Evolutionary conservation across 2,329 filamentous ascomycete species (phyloP), one percentile per base, ranked within the genome.

Genomic region (Penicillium sp.): DNA sequence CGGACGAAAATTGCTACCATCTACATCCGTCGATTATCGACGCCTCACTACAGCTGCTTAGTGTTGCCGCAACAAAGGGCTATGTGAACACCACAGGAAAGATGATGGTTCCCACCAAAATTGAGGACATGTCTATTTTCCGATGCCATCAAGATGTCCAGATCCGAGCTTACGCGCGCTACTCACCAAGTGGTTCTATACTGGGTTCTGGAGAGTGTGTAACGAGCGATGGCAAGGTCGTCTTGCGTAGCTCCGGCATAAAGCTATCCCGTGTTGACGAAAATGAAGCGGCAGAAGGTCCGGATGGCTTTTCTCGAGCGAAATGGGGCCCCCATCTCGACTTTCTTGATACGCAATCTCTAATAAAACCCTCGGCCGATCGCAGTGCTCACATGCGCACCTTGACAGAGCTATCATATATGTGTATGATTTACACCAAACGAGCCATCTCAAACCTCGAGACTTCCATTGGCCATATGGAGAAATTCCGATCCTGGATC

Each of bases 11-110:
- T 1, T 17, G 24, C 8, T 65, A 66, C 37, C 26, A 55, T 4
- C 34, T 66, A 1, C 64, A 66, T 30, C 64, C 64, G 1, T 61
- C 54, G 9, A 18, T 58, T 2, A 56, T 65, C 10, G 61, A 62
- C 27, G 51, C 58, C 9, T 55, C 53, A 10, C 27, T 66, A 7
- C 64, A 66, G 32, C 36, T 65, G 4, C 37, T 63, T 15, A 59
- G 39, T 21, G 50, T 61, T 2, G 64, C 64, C 3, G 56, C 51
- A n/a, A 55, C 53, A 0, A 52, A 57, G 17, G 64, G 64, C 3
- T 53, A 57, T 52, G 17, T 46, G n/a, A 21, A 55, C 34, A 30
- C 50, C 5, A 53, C 49, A 23, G 55, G 51, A 3, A 40, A 40
- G 24, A 46, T 59, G 34, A 63, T 49, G 51, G 58, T 62, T 34